Percentiles rank a stretch among this genome's conserved stretches.
These are phyloP conservation scores for Miscanthus lutarioriparius DNA, from an alignment of 176 grass and related monocot genomes.

Conservation along the genomic window DNA sequence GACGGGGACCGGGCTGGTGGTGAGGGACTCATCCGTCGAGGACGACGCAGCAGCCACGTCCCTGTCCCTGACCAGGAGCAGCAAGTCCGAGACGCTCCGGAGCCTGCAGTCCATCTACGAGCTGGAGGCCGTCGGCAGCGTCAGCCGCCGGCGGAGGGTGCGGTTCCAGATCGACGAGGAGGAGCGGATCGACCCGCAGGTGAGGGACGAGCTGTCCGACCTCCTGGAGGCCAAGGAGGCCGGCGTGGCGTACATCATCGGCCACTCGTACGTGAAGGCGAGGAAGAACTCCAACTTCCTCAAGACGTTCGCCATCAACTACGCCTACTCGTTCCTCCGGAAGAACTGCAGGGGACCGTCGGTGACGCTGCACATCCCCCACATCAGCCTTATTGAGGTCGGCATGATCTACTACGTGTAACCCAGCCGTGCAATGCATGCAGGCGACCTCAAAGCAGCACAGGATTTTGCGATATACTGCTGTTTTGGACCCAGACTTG, in stretches of 20 bases:
- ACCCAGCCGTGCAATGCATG: too few relatives aligned
- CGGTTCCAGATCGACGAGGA: conserved; percentile 56
- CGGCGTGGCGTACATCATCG: conserved; percentile 69
- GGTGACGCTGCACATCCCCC: conserved; percentile 66
- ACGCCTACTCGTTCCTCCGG: conserved; percentile 61
- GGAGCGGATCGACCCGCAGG: conserved; percentile 39
- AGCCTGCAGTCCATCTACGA: conserved; percentile 67
- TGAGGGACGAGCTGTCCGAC: conserved; percentile 58
- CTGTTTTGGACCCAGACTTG: background rate
- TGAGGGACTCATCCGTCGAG: conserved; percentile 24
- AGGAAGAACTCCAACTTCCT: conserved; percentile 65
- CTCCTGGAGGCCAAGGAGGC: conserved; percentile 62
- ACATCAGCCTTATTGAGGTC: conserved; percentile 72
- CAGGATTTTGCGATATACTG: background rate
- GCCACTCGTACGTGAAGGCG: conserved; percentile 75
- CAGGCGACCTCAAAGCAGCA: background rate
- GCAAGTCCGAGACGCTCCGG: conserved; percentile 62
- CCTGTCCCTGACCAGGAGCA: conserved; percentile 41
- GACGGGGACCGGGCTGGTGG: conserved; percentile 39
- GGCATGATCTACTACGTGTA: conserved; percentile 80
- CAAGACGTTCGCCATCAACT: conserved; percentile 66
- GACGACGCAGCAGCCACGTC: conserved; percentile 14
- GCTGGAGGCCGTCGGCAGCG: conserved; percentile 36
- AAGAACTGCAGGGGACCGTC: conserved; percentile 78
- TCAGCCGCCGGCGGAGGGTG: conserved; percentile 41